Conservation (phyloP, 2,329 filamentous ascomycete species). For the Alternaria burnsii region DNA sequence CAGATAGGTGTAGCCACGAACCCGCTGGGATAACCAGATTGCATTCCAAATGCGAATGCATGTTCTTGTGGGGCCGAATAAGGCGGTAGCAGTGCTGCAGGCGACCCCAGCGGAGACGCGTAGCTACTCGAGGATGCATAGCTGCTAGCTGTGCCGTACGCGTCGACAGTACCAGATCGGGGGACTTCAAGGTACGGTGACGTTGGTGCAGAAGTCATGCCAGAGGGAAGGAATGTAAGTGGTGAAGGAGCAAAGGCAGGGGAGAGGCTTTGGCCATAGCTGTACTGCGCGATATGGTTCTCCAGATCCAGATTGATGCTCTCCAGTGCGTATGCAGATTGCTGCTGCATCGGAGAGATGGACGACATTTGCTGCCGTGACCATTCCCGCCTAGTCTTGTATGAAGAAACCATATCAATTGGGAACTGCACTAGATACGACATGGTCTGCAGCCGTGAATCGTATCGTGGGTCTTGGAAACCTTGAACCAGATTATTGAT, state of each 20-base stretch:
- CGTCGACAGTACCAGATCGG: conserved; percentile 42
- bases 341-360: conserved; percentile 46
- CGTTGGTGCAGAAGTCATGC: conserved; percentile 44
- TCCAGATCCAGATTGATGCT: conserved; percentile 52
- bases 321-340: conserved; percentile 49
- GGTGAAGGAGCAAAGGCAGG: conserved; percentile 61
- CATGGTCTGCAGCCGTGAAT: conserved; percentile 54
- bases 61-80: conserved; percentile 52
- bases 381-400: conserved; percentile 54
- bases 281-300: conserved; percentile 53
- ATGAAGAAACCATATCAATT: conserved; percentile 53
- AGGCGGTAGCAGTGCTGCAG: conserved; percentile 43
- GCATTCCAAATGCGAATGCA: conserved; percentile 52
- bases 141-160: conserved; percentile 36
- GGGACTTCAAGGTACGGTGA: conserved; percentile 59
- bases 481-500: conserved; percentile 77
- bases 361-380: conserved; percentile 47
- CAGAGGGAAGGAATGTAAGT: conserved; percentile 51
- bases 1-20: conserved; percentile 56
- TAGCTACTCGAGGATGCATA: conserved; percentile 46
- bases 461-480: conserved; percentile 52
- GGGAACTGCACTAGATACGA: conserved; percentile 58
- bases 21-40: conserved; percentile 53
- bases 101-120: conserved; percentile 50
- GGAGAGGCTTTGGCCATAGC: conserved; percentile 55